These are phyloP conservation scores for Claviceps spartinae DNA, from an alignment of 2,329 filamentous ascomycete species.

Conservation along the genomic window DNA sequence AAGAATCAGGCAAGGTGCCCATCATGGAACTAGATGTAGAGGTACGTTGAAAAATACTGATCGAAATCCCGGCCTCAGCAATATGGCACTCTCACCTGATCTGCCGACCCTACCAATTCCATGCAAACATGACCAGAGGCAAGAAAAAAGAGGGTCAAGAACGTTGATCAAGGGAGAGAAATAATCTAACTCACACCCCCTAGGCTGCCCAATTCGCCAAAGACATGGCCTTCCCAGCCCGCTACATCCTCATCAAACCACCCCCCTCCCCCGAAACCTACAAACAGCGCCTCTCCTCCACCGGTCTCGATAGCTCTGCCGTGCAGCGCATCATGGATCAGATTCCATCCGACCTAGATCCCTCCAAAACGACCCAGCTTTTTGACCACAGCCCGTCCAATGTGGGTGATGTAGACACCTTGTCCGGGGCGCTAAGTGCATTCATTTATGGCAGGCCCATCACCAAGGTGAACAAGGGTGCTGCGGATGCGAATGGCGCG, in stretches of 20 bases:
- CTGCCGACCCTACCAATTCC: neutral
- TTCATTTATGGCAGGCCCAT: constrained; percentile 14
- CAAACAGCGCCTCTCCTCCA: constrained; percentile 16
- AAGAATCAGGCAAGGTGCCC: constrained; percentile 44
- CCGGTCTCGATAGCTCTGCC: constrained; percentile 11
- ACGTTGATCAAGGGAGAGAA: neutral
- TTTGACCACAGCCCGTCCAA: constrained; percentile 17
- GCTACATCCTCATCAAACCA: constrained; percentile 39
- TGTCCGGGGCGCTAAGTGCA: constrained; percentile 11
- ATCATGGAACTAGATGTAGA: constrained; percentile 39
- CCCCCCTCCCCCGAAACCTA: constrained; percentile 22
- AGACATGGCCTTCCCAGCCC: constrained; percentile 41
- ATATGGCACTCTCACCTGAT: too few species aligned
- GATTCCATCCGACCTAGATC: constrained; percentile 13
- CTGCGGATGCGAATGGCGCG: neutral
- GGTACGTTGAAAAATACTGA: constrained; percentile 22
- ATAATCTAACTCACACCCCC: neutral
- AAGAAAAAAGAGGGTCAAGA: neutral
- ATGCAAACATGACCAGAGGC: neutral
- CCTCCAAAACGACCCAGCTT: constrained; percentile 12
- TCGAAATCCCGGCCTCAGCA: neutral
- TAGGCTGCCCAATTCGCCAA: constrained; percentile 44
- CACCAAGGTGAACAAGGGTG: neutral
- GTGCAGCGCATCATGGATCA: constrained; percentile 14
- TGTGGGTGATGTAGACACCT: constrained; percentile 8